Evolutionary conservation across 495 filamentous ascomycete species (phyloP), one percentile per base, ranked within the genome.

Genomic region (Hypomontagnella monticulosa): DNA sequence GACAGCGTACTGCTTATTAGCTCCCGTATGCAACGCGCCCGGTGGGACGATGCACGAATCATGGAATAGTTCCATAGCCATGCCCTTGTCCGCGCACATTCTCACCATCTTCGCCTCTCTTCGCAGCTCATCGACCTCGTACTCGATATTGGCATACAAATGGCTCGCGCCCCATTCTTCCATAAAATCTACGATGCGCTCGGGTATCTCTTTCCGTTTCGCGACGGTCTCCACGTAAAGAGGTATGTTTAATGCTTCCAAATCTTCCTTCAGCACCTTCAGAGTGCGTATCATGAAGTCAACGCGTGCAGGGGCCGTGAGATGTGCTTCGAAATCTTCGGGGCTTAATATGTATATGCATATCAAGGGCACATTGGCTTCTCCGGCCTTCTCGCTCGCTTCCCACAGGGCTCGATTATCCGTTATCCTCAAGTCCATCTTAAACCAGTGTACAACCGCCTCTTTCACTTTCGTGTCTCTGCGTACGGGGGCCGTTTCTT

Each of bases 371-470:
- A 92, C 80, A 0, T 83, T 80, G 12, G 86, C 76, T 23, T 85
- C 83, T 50, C 81, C 85, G 0, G 91, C 91, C 52, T 85, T 85
- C 62, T 88, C 78, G 40, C 82, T 87, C 2, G 93, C 93, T 60
- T 85, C 72, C 63, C 83, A 80, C 42, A 97, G 72, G 0, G 87
- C 87, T 14, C 87, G 88, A 67, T 97, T 97, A 69, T 97, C 93
- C 4, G 76, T 68, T 1, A 84, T 80, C 4, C 93, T 81, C 46
- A 97, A 75, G 73, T 97, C 93, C 56, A 85, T 87, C 74, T 96
- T 95, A 78, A 93, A 96, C 93, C 93, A 96, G 77, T 96, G 91
- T 4, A 97, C 85, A 0, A 97, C 91, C 0, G 88, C 87, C 23
- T 85, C 79, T 33, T 83, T 83, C 2, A 84, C 76, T 7, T 71